Conservation (phyloP, 2,329 filamentous ascomycete genomes). For the Paraphaeosphaeria sporulosa region DNA sequence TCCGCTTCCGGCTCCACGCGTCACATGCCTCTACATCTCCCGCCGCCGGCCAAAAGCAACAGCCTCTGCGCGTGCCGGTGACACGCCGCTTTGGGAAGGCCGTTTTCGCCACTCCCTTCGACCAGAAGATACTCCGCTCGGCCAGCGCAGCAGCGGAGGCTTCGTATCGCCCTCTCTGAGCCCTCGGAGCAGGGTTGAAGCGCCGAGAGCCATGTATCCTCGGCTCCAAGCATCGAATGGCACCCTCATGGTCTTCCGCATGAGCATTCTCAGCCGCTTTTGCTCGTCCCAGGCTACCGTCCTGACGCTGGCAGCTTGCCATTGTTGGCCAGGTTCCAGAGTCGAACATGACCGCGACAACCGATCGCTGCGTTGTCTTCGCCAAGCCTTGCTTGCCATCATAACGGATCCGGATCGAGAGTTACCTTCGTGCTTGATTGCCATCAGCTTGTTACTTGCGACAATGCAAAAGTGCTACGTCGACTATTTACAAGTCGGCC, state of each 20-base stretch:
- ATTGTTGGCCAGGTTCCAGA: conserved; percentile 40
- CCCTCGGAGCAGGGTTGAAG: conserved; percentile 6
- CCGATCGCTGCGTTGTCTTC: conserved; percentile 13
- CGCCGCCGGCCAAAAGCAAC: conserved; percentile 29
- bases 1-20: conserved; percentile 20
- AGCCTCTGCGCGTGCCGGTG: conserved; percentile 35
- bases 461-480: conserved; percentile 34
- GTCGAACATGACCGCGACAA: conserved; percentile 11
- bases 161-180: conserved; percentile 14
- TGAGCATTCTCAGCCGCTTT: conserved; percentile 10
- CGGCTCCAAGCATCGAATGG: background rate
- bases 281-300: background rate
- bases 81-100: conserved; percentile 38
- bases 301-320: conserved; percentile 18
- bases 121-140: conserved; percentile 21
- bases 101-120: conserved; percentile 28
- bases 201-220: background rate
- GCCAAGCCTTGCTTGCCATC: conserved; percentile 3
- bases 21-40: conserved; percentile 43
- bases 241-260: conserved; percentile 4
- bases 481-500: conserved; percentile 35
- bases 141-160: conserved; percentile 13
- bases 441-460: conserved; percentile 22
- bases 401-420: conserved; percentile 21
- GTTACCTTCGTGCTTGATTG: conserved; percentile 19